Evolutionary conservation across 305 asterid species (phyloP).

Genomic region (Andrographis paniculata): DNA sequence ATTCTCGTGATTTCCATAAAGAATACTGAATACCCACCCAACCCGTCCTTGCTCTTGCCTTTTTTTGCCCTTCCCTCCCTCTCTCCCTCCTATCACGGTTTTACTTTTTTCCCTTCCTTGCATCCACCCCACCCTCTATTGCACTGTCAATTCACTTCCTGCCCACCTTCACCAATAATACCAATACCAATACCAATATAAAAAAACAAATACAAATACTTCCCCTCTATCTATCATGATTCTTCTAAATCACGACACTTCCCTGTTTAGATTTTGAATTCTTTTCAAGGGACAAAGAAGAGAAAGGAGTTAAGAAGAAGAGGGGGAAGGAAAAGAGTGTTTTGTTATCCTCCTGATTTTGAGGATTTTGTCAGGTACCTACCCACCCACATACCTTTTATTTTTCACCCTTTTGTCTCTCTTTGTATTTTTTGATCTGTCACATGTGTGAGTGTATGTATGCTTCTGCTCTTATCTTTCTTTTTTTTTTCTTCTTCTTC

Average conservation of each 20-base stretch:
- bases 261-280: constrained; percentile 23
- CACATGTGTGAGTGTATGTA: background rate
- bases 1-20: constrained; percentile 48
- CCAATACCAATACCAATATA: no score
- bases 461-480: constrained; percentile 4
- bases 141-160: constrained; percentile 22
- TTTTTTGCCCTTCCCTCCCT: constrained; percentile 1
- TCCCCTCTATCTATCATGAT: no score
- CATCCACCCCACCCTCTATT: constrained; percentile 11
- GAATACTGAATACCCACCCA: no score
- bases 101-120: constrained; percentile 12
- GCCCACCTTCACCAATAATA: no score
- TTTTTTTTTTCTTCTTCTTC: constrained; percentile 1
- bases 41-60: constrained; percentile 1
- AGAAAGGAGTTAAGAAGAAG: no score
- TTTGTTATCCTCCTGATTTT: constrained; percentile 12
- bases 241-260: no score
- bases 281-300: no score
- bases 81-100: constrained; percentile 24
- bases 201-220: no score
- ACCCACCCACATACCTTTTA: no score
- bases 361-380: constrained; percentile 27
- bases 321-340: background rate
- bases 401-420: background rate
- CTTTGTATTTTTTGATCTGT: background rate